Base-by-base conservation (phyloP, 176 grass and related monocot genomes). In the Triticum dicoccoides region DNA sequence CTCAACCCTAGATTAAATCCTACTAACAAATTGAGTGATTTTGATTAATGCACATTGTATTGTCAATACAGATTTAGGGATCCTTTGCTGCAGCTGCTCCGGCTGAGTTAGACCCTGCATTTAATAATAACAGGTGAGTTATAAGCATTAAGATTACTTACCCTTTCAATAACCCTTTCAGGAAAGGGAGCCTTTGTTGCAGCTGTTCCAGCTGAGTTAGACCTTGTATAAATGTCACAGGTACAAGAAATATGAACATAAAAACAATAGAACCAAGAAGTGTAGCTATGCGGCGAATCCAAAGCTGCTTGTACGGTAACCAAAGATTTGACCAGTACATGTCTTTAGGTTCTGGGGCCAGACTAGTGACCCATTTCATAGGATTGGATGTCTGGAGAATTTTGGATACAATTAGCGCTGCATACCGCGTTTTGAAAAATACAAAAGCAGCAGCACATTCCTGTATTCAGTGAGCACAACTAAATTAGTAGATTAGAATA, bases 291-390 rank as follows among this genome's bases (percentile, higher is more conserved):
- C 67, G 86, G 42, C 93, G 90, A 77, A 98, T 83, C 96, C 93
- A 98, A 65, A 98, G 78, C 73, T 94, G 90, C 72, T 72, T 89
- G 82, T 94, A 95, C 5, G 96, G 93, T 77, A 98, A 76, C 96
- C 96, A 98, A 87, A 98, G 91, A 89, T 95, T 98, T 56, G 96
- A 98, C 96, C 96, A 96, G 37, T 94, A 98, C 51, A 98, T 65
- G 51, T 98, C 96, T 41, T 98, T 85, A 9, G 75, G 96, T 82
- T 93, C 92, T 64, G 96, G 93, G 86, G 96, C 96, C 76, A 89
- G 70, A 86, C 84, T 75, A 63, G 79, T 95, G 62, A 98, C 90
- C 93, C 93, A 98, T 73, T 80, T 81, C 93, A 96, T 98, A 63
- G 96, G 96, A 41, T 95, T 98, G 41, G 89, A 95, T 91, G 96